Evolutionary conservation across 2,329 filamentous ascomycete genomes (phyloP), one percentile per base, ranked within the genome.

Genomic region (Xylaria multiplex): DNA sequence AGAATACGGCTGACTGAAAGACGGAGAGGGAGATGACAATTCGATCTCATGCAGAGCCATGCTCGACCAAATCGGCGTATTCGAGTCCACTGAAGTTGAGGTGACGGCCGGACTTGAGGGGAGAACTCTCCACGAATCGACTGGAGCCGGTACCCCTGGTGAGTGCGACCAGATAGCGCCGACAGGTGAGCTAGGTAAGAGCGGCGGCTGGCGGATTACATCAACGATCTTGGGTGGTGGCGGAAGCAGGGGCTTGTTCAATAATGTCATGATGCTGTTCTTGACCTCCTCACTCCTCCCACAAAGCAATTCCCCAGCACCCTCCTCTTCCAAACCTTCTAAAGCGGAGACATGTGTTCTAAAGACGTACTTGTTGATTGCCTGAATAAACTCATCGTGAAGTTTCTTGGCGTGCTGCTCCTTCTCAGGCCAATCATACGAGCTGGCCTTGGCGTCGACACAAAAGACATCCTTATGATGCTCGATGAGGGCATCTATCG

Each of bases 381-480:
- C 93, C 82, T 98, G 95, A 71, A 98, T 87, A 77, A 97, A 98
- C 76, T 97, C 93, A 67, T 97, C 93, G 79, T 98, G 96, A 74
- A 98, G 86, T 84, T 97, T 97, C 89, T 97, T 97, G 82, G 96
- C 87, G 78, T 98, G 95, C 73, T 91, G 86, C 75, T 97, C 94
- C 86, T 98, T 98, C 81, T 97, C 95, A 46, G 93, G 90, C 96
- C 96, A 99, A 80, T 93, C 90, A 84, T 93, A 96, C 57, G 93
- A 97, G 79, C 86, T 93, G 74, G 93, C 93, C 72, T 93, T 92
- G 75, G 92, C 90, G 79, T 99, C 93, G 75, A 94, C 87, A 73
- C 93, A 97, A 84, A 97, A 94, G 74, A 98, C 87, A 71, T 97
- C 93, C 84, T 96, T 94, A 87, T 99, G 96, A 80, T 97, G 97